A percentile compares a stretch with the other conserved stretches of the same genome.
Conservation (phyloP, 176 grass and related monocot genomes). For the Poa pratensis region DNA sequence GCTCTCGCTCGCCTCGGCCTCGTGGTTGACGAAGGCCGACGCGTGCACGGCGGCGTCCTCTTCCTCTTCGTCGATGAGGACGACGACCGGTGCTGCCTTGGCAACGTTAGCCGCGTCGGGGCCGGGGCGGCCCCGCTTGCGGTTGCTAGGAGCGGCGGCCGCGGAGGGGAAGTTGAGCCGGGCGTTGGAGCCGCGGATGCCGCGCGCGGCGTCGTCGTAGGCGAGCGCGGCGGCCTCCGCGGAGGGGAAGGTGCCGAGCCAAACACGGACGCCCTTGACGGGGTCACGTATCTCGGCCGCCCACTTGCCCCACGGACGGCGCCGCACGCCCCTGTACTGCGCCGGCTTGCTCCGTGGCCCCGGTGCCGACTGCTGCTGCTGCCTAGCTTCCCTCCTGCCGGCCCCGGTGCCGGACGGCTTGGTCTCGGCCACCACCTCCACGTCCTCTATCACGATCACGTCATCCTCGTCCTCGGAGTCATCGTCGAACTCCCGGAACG, state of each 20-base stretch:
- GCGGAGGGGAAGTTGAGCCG: constrained; percentile 69
- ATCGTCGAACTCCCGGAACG: constrained; percentile 60
- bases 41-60: background rate
- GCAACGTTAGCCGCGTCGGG: background rate
- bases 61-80: constrained; percentile 18
- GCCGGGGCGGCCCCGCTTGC: constrained; percentile 35
- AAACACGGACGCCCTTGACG: constrained; percentile 83
- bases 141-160: background rate
- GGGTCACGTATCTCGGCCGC: constrained; percentile 94
- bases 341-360: background rate
- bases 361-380: background rate
- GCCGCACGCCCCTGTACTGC: constrained; percentile 67
- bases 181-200: constrained; percentile 55
- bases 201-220: constrained; percentile 74
- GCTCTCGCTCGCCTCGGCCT: constrained; percentile 2
- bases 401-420: background rate
- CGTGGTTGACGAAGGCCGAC: constrained; percentile 26
- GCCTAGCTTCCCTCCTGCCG: background rate
- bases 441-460: background rate
- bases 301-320: constrained; percentile 89
- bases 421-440: constrained; percentile 37
- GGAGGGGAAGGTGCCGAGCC: constrained; percentile 84
- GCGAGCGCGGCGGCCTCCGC: constrained; percentile 76
- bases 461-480: constrained; percentile 48
- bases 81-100: background rate